Evolutionary conservation across 2,329 filamentous ascomycete species (phyloP), one percentile per base, ranked within the genome.

Genomic region (Gremmenia infestans): DNA sequence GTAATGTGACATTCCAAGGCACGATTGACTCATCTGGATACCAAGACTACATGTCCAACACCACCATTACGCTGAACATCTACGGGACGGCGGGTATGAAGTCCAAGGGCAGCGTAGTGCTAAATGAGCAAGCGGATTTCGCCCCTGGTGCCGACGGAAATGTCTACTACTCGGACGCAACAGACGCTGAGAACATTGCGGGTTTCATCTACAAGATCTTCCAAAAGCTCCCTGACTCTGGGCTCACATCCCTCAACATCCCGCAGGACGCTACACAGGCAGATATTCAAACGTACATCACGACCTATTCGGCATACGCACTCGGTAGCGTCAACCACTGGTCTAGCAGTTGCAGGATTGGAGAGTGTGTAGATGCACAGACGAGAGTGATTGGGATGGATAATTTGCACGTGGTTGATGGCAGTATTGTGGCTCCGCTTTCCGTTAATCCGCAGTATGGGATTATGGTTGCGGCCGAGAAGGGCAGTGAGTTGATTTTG

Each of bases 381-480:
- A 72, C 78, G 1, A 70, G 68, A 55, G 78, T 81, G 0, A 68
- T 74, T 5, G 78, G 78, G 0, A 79, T 75, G 59, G 57, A 71
- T 1, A 81, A 81, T 62, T 64, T 81, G 25, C 74, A 78, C 55
- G 78, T 81, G 1, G 72, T 81, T 3, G 78, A 81, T 63, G 75
- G 73, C 0, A 78, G 74, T 39, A 78, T 81, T 42, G 59, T 80
- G 9, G 66, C 73, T 28, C 78, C 78, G 0, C 64, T 82, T 62
- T 80, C 77, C 0, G 77, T 78, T 1, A 81, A 81, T 62, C 79
- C 79, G 1, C 77, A 79, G 60, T 78, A 81, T 65, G 78, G 77
- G 0, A 72, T 80, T 28, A 81, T 81, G 77, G 74, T 78, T 19
- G 78, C 76, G 4, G 79, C 73, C 0, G 79, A 81, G 70, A 74